These are phyloP conservation scores for Ziziphus jujuba DNA, from an alignment of 306 rosid species.

Conservation along the genomic window DNA sequence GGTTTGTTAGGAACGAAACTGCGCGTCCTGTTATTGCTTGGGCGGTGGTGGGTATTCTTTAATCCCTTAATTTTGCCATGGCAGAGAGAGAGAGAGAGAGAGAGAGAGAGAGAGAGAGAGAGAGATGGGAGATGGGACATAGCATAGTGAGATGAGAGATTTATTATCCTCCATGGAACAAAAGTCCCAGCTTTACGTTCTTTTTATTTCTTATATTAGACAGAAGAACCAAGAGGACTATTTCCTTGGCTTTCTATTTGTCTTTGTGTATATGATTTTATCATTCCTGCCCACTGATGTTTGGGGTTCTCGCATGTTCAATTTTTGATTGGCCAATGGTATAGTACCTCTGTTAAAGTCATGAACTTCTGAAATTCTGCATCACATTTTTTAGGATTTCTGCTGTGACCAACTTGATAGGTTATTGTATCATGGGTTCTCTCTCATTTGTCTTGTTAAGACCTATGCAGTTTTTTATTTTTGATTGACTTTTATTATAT, in stretches of 20 bases:
- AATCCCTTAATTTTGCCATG: background rate
- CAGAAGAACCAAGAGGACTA: background rate
- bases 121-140: background rate
- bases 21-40: background rate
- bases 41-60: background rate
- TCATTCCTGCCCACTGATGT: background rate
- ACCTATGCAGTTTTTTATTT: background rate
- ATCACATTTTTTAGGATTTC: constrained; percentile 20
- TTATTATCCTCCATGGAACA: background rate
- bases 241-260: background rate
- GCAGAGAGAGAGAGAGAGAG: constrained; percentile 1
- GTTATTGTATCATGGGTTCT: background rate
- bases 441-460: background rate
- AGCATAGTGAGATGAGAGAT: background rate
- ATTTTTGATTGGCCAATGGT: background rate
- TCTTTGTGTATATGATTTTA: background rate
- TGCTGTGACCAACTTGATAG: background rate
- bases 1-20: background rate
- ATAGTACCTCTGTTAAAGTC: constrained; percentile 7
- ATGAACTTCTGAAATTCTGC: constrained; percentile 13
- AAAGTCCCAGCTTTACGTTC: background rate
- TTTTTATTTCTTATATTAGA: too few species aligned
- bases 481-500: background rate
- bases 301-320: background rate
- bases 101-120: constrained; percentile 4